Conservation (phyloP, 495 filamentous ascomycete genomes). For the Margaritispora aquatica region DNA sequence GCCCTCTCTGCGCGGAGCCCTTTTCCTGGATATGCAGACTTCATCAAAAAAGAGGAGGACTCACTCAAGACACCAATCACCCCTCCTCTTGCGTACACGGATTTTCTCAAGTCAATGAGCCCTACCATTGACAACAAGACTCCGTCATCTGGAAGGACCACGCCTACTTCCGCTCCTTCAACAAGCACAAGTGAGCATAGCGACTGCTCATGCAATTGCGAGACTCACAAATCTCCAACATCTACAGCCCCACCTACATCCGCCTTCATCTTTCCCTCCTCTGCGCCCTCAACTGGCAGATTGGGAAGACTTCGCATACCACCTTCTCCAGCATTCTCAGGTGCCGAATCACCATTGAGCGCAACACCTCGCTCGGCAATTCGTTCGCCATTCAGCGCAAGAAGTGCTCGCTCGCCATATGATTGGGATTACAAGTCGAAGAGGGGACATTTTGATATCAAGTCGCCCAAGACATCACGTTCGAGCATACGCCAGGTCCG, state of each 20-base stretch:
- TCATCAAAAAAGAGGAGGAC: slow-evolving; percentile 46
- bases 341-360: slow-evolving; percentile 36
- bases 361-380: slow-evolving; percentile 25
- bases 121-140: slow-evolving; percentile 27
- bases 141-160: slow-evolving; percentile 27
- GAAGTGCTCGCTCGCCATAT: slow-evolving; percentile 50
- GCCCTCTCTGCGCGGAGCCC: slow-evolving; percentile 41
- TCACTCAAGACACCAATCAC: slow-evolving; percentile 73
- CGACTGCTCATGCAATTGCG: slow-evolving; percentile 49
- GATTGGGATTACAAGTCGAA: slow-evolving; percentile 56
- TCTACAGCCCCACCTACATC: slow-evolving; percentile 36
- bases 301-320: slow-evolving; percentile 46
- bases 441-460: slow-evolving; percentile 36
- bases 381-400: slow-evolving; percentile 35
- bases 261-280: slow-evolving; percentile 39
- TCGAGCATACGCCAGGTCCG: slow-evolving; percentile 51
- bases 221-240: slow-evolving; percentile 37
- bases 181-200: slow-evolving; percentile 44
- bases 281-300: slow-evolving; percentile 46
- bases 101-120: slow-evolving; percentile 69
- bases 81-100: slow-evolving; percentile 84
- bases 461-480: slow-evolving; percentile 35
- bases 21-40: slow-evolving; percentile 43
- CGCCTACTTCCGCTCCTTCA: slow-evolving; percentile 44
- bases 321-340: slow-evolving; percentile 51